Evolutionary conservation across 805 yeast genomes (phyloP).

Genomic region (Lachancea fermentati): DNA sequence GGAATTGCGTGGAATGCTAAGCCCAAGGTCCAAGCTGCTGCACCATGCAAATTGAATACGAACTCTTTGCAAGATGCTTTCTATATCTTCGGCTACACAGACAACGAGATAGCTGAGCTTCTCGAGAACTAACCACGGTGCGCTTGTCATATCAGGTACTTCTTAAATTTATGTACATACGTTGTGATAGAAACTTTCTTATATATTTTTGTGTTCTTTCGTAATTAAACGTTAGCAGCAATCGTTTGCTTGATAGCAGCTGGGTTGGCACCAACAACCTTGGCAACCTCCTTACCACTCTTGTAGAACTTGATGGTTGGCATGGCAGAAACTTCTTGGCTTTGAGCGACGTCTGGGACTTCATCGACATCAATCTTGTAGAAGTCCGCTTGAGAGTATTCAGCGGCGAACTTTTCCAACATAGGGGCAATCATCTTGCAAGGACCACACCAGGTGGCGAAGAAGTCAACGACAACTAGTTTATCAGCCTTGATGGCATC

Average conservation of each 20-base stretch:
- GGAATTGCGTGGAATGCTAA: conserved; percentile 98
- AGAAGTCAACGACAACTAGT: conserved; percentile 89
- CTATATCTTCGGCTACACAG: conserved; percentile 72
- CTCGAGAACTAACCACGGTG: conserved; percentile 5
- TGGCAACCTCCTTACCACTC: conserved; percentile 71
- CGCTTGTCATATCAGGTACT: too few relatives aligned
- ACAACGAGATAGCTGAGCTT: conserved; percentile 43
- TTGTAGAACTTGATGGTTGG: conserved; percentile 74
- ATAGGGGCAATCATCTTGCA: conserved; percentile 96
- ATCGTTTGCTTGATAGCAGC: conserved; percentile 69
- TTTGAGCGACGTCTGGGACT: conserved; percentile 67
- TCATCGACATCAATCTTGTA: conserved; percentile 90
- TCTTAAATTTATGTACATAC: too few relatives aligned
- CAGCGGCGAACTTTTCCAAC: conserved; percentile 69
- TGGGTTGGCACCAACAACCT: conserved; percentile 88
- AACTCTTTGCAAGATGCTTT: conserved; percentile 66
- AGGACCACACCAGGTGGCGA: conserved; percentile 98
- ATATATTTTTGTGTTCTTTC: too few relatives aligned
- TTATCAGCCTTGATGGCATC: conserved; percentile 57
- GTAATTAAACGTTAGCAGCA: conserved; percentile 48
- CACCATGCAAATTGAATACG: conserved; percentile 78
- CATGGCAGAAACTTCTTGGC: conserved; percentile 54
- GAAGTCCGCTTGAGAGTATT: conserved; percentile 64
- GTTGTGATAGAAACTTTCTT: too few relatives aligned
- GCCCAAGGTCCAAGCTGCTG: conserved; percentile 78